Base-by-base conservation (phyloP, 108 stramenopile genomes). In the Skeletonema menzelii region DNA sequence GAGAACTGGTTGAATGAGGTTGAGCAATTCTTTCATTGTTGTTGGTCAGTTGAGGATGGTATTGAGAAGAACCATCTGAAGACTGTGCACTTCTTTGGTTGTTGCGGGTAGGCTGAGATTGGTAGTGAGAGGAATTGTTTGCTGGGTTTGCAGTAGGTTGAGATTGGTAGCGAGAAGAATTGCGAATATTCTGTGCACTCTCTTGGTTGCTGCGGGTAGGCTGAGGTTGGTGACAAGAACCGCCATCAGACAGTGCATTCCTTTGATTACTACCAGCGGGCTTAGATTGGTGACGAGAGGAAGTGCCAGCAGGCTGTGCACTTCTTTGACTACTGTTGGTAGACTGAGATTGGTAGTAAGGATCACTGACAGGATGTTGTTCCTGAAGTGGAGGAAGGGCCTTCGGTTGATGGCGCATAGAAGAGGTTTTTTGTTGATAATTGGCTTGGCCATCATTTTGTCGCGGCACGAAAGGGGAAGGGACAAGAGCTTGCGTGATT, bases 401-500 rank as follows among this genome's bases (percentile, higher is more conserved):
- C 17, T 53, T 6, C 49, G 22, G 49, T 7, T 53, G 49, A 53
- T 22, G 19, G 19, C 11, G 4, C 49, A 22, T 19, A 37, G 35
- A 0, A 37, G 10, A 11, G 6, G 1, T 37, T 37, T 0, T 7
- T 4, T 46, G 44, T 19, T 46, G 44, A 17, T 3, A 46, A 17
- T 46, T 3, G 0, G 3, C 20, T 53, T 53, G 15, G 2, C 0
- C n/a, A 2, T 20, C 49, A 53, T 22, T n/a, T 17, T 47, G n/a
- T 37, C 34, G 31, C 14, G 27, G n/a, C 12, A 24, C 49, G 22
- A 44, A 27, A 70, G 38, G 40, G 14, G 60, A 27, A 28, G 59
- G 42, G 40, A 70, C 40, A 62, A 70, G 40, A 1, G 27, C 59
- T 27, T 40, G 70, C 8, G 70, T 47, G 28, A 70, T 70, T 70